Evolutionary conservation across 2,329 filamentous ascomycete species (phyloP), one percentile per base, ranked within the genome.

Genomic region (Shiraia bambusicola): DNA sequence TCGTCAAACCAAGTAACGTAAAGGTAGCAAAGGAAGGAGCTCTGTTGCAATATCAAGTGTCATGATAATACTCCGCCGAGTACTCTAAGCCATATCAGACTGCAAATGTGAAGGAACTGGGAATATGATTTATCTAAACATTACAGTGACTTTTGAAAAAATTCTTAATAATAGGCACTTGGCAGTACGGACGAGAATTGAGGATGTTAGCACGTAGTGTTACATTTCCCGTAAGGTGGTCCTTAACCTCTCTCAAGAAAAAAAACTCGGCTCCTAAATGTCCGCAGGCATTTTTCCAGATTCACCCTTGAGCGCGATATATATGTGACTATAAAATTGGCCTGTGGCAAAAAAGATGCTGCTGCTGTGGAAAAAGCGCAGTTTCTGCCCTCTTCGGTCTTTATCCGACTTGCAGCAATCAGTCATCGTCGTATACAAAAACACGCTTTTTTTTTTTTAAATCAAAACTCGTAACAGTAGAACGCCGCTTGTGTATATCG

Each of bases 1-100:
- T 17, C 49, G 41, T 42, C 42, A 55, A 2, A 60, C 47, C 9
- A 58, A 13, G 32, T 45, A 53, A 2, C 38, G 16, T 6, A 47
- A 48, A 11, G 55, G 28, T 2, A 37, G 6, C 2, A 56, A 27
- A 2, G 47, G 32, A 1, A 47, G 28, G 22, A 45, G 6, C 28
- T 59, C 52, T 11, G 50, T 45, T n/a, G 27, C 27, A 12, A 49
- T 28, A 45, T 39, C 22, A 12, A 28, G 26, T 1, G 26, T 26
- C 12, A 14, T 25, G 16, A 27, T 28, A 5, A 29, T 12, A 17
- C 17, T 29, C 35, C 35, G 29, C 13, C 35, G 35, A 6, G 27
- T 29, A 11, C 29, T 29, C 35, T 37, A 12, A 17, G 11, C 16
- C 30, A 19, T 15, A 6, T 33, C n/a, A 33, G 13, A 6, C 13